A percentile compares a stretch with the other conserved stretches of the same genome.
Conservation (phyloP, 208 protist genomes). For the Acanthamoeba sp. region DNA sequence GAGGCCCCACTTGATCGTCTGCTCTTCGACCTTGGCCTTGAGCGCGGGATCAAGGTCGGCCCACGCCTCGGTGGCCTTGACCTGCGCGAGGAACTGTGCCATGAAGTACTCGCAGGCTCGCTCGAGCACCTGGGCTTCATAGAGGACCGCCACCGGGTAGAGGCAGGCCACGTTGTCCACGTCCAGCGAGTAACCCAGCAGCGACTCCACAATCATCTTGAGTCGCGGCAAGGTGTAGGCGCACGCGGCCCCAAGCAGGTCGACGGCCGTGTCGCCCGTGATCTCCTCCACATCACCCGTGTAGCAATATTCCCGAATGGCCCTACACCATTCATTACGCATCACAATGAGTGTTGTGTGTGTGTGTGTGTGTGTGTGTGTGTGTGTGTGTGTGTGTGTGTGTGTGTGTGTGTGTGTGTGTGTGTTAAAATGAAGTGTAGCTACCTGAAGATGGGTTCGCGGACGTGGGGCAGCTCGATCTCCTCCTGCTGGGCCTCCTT, state of each 20-base stretch:
- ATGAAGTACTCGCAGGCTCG: constrained; percentile 64
- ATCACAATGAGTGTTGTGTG: no score
- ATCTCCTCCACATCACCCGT: constrained; percentile 67
- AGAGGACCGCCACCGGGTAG: constrained; percentile 37
- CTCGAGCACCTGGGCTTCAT: constrained; percentile 12
- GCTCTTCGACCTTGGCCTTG: background rate
- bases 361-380: background rate
- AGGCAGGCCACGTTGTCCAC: constrained; percentile 66
- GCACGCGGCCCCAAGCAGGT: constrained; percentile 32
- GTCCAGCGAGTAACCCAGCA: constrained; percentile 66
- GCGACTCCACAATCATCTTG: constrained; percentile 42
- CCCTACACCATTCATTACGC: background rate
- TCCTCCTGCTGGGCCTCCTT: constrained; percentile 50
- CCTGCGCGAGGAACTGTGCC: background rate
- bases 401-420: background rate
- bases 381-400: background rate
- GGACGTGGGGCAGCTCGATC: constrained; percentile 17
- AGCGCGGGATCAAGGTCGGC: background rate
- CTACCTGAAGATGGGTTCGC: constrained; percentile 31
- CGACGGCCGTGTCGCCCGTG: constrained; percentile 57
- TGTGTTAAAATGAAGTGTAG: background rate
- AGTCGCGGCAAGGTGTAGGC: constrained; percentile 30
- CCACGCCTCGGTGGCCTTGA: constrained; percentile 57
- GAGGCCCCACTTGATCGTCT: background rate
- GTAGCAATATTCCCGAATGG: constrained; percentile 72